Evolutionary conservation across 306 rosid genomes (phyloP).

Genomic region (Cucurbita moschata): DNA sequence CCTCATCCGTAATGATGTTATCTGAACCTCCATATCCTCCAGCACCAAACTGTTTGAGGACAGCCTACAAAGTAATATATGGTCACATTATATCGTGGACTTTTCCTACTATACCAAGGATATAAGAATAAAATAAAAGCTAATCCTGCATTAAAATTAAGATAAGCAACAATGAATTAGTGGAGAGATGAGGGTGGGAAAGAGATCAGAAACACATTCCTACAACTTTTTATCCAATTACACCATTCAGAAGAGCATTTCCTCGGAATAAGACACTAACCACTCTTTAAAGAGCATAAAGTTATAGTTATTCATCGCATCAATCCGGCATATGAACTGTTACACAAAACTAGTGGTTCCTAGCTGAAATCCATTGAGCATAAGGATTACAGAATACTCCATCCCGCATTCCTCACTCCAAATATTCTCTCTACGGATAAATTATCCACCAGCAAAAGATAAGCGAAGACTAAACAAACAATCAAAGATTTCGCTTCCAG

Average conservation of each 20-base stretch:
- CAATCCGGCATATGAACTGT: not conserved
- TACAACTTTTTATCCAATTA: not conserved
- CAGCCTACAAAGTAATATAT: conserved; percentile 48
- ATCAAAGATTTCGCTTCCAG: conserved; percentile 2
- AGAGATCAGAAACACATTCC: not conserved
- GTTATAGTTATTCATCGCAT: not conserved
- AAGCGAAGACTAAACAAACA: not conserved
- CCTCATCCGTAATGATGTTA: conserved; percentile 65
- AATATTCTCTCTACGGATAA: not conserved
- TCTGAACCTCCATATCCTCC: conserved; percentile 97
- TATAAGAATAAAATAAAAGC: not conserved
- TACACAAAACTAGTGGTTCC: not conserved
- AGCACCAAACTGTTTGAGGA: conserved; percentile 89
- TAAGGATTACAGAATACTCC: not conserved
- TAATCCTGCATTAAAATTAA: not conserved
- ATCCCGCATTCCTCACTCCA: not conserved
- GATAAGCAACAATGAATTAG: not conserved
- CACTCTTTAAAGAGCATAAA: not conserved
- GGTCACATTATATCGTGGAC: not conserved
- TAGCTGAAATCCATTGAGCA: not conserved
- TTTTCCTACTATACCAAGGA: not conserved
- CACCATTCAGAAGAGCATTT: not conserved
- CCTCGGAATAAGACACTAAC: not conserved
- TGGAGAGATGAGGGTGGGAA: not conserved
- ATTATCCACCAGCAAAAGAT: not conserved